These are phyloP conservation scores for Tolypocladium tundrense DNA, from an alignment of 2,329 filamentous ascomycete genomes.

Conservation along the genomic window DNA sequence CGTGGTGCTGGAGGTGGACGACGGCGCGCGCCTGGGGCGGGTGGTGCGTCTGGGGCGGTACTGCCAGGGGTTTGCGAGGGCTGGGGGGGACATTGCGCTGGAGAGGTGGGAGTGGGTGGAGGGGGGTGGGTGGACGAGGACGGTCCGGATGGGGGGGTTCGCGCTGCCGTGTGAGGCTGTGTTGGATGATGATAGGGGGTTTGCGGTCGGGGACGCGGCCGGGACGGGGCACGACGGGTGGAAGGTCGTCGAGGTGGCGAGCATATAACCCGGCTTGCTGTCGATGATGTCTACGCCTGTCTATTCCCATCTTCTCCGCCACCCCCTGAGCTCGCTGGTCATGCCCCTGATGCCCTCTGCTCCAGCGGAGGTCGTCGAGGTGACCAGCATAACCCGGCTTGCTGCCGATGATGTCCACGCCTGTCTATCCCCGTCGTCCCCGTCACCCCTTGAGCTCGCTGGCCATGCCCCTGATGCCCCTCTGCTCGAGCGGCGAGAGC, in stretches of 20 bases:
- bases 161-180: constrained; percentile 23
- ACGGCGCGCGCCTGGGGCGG: constrained; percentile 31
- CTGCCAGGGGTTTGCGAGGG: constrained; percentile 45
- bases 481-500: constrained; percentile 33
- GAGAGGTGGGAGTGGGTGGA: constrained; percentile 44
- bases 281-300: not conserved
- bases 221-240: constrained; percentile 2
- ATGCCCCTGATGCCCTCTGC: no score
- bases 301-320: not conserved
- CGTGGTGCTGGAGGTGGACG: constrained; percentile 30
- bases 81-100: constrained; percentile 28
- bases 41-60: constrained; percentile 42
- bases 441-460: constrained; percentile 9
- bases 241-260: constrained; percentile 7
- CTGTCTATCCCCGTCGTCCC: not conserved
- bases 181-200: not conserved
- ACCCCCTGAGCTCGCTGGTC: no score
- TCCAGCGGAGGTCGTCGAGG: constrained; percentile 4
- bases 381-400: not conserved
- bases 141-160: constrained; percentile 22
- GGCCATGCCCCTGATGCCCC: constrained; percentile 32
- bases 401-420: not conserved
- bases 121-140: constrained; percentile 22
- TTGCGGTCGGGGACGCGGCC: constrained; percentile 1
- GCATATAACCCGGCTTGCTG: not conserved